Evolutionary conservation across 1,139 yeast genomes (phyloP).

Genomic region (Insectozyma bohioensis): DNA sequence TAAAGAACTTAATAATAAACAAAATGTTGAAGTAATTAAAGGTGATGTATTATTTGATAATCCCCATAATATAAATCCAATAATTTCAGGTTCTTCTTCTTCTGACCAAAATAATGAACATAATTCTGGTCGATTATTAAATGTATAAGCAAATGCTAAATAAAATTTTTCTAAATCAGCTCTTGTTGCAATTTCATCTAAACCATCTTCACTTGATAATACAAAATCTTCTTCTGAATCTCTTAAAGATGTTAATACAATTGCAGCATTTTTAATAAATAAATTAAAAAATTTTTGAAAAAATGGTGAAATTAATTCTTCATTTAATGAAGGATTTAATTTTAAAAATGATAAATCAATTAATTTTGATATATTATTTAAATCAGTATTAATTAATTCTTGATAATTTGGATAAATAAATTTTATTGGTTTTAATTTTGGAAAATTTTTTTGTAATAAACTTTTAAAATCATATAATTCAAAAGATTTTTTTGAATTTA

Average conservation of each 20-base stretch:
- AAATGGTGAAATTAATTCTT: constrained; percentile 37
- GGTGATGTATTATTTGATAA: constrained; percentile 76
- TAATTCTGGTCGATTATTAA: constrained; percentile 57
- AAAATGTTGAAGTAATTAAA: constrained; percentile 78
- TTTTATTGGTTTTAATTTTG: constrained; percentile 48
- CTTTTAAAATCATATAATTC: constrained; percentile 74
- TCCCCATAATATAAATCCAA: constrained; percentile 89
- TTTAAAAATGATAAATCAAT: constrained; percentile 21
- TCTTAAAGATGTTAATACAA: constrained; percentile 74
- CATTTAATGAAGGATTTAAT: constrained; percentile 26
- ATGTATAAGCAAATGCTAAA: constrained; percentile 71
- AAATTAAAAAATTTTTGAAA: constrained; percentile 57
- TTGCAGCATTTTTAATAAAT: constrained; percentile 73
- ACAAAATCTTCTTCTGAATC: constrained; percentile 85
- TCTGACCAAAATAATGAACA: constrained; percentile 73
- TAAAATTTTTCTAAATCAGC: constrained; percentile 89
- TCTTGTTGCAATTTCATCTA: constrained; percentile 56
- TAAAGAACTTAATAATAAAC: constrained; percentile 74
- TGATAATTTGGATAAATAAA: constrained; percentile 28
- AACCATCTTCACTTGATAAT: constrained; percentile 40
- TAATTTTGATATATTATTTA: constrained; percentile 25
- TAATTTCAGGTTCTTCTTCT: constrained; percentile 34
- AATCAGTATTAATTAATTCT: constrained; percentile 25
- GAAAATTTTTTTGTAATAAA: constrained; percentile 64
- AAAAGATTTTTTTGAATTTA: constrained; percentile 40